Evolutionary conservation across 805 yeast genomes (phyloP), one percentile per base, ranked within the genome.

Genomic region (Starmerella apis): DNA sequence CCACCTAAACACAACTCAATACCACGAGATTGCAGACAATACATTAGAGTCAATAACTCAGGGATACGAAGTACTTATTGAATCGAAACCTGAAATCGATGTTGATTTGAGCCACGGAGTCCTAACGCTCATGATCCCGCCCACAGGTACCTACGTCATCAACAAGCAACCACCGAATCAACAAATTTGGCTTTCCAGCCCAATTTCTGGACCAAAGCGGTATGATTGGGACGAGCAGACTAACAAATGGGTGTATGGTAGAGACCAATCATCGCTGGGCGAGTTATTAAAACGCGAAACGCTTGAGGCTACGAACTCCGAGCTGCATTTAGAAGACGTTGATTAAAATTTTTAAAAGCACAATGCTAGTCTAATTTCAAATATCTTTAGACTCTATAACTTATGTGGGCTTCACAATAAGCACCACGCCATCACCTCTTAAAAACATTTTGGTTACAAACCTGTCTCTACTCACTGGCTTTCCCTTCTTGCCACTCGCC

Each of bases 121-220:
- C 8, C 66, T 92, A 67, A 80, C 90, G 1, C 64, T 92, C 50
- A 77, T 72, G 6, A 59, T 84, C 16, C 85, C 90, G 3, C 76
- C 79, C 1, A 70, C 71, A 16, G 97, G 96, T 1, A 76, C 88
- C 0, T 92, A 92, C 63, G 95, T 92, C 25, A 81, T 92, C 62
- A 92, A 92, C 70, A 90, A 87, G 63, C 97, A 92, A 67, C 98
- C 98, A 1, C 96, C 98, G 3, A 92, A 87, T 68, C 83, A 85
- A 67, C 99, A 92, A 65, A 82, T 92, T 27, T 92, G 99, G 99
- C 73, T 90, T 47, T 79, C 94, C 52, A 83, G 95, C 39, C 99
- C 99, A 0, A 62, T 86, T 3, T 83, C 94, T 7, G 98, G 98
- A 0, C 98, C 98, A 5, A 86, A 87, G 62, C 63, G 76, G 38